Evolutionary conservation across 2,329 filamentous ascomycete genomes (phyloP).

Genomic region (Trichoderma afroharzianum): DNA sequence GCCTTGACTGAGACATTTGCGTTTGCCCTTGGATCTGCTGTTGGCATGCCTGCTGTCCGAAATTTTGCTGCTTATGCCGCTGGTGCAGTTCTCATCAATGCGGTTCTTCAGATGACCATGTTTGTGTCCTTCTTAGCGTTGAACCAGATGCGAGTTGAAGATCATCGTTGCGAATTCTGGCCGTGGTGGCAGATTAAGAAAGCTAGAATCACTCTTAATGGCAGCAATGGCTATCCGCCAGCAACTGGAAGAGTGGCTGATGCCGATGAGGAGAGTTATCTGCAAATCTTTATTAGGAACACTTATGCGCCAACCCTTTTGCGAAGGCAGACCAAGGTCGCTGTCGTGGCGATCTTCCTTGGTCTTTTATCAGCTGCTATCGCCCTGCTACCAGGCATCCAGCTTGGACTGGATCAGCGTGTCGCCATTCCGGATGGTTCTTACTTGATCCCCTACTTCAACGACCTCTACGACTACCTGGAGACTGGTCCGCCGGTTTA

Average conservation of each 20-base stretch:
- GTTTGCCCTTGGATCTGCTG: constrained; percentile 87
- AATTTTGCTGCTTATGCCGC: constrained; percentile 98
- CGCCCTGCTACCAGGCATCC: constrained; percentile 76
- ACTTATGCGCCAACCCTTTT: constrained; percentile 80
- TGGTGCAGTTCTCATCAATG: constrained; percentile 95
- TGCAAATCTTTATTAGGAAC: constrained; percentile 88
- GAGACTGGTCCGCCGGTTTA: constrained; percentile 91
- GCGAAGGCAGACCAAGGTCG: constrained; percentile 73
- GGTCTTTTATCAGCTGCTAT: constrained; percentile 82
- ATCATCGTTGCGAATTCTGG: constrained; percentile 83
- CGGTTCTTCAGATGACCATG: constrained; percentile 93
- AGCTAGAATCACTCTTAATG: constrained; percentile 63
- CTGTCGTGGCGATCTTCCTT: constrained; percentile 75
- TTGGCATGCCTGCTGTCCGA: constrained; percentile 95
- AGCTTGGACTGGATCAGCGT: constrained; percentile 88
- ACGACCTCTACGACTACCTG: constrained; percentile 91
- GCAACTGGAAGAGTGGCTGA: constrained; percentile 62
- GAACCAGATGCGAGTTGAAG: constrained; percentile 88
- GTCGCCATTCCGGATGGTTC: constrained; percentile 92
- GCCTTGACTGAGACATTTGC: constrained; percentile 92
- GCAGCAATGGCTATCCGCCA: constrained; percentile 51
- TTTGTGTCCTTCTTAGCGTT: constrained; percentile 88
- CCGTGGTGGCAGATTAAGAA: constrained; percentile 81
- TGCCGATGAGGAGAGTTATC: constrained; percentile 73
- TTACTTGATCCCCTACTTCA: constrained; percentile 94